Percentiles rank a stretch among this genome's conserved stretches.
Evolutionary conservation across 345 rosid genomes (phyloP).

Genomic region (Durio zibethinus): DNA sequence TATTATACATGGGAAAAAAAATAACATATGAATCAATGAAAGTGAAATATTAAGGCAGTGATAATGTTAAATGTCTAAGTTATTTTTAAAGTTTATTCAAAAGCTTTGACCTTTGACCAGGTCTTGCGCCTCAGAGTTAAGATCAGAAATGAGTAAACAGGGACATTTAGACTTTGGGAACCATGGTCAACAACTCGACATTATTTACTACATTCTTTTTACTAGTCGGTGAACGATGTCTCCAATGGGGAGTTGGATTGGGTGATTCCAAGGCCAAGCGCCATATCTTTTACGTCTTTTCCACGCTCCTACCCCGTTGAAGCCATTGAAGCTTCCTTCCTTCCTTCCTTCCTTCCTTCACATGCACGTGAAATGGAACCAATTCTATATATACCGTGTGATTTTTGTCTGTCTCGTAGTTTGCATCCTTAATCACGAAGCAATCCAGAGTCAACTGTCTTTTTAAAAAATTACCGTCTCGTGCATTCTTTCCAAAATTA

Average conservation of each 20-base stretch:
- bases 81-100: too few relatives aligned
- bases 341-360: too few relatives aligned
- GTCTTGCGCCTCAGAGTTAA: not conserved
- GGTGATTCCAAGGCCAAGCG: not conserved
- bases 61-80: too few relatives aligned
- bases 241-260: not conserved
- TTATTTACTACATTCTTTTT: not conserved
- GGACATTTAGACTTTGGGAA: not conserved
- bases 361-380: constrained; percentile 3
- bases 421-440: constrained; percentile 1
- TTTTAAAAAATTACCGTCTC: not conserved
- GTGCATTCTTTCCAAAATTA: too few relatives aligned
- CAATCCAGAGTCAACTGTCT: not conserved
- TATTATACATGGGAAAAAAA: too few relatives aligned
- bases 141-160: constrained; percentile 9
- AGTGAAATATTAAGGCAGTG: too few relatives aligned
- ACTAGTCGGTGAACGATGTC: not conserved
- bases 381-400: too few relatives aligned
- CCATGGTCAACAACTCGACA: constrained; percentile 8
- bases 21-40: too few relatives aligned
- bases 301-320: not conserved
- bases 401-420: not conserved
- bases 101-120: not conserved
- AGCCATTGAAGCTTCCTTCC: not conserved
- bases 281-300: not conserved